Base-by-base conservation (phyloP, 768 basidiomycete genomes). In the Suillus americanus region DNA sequence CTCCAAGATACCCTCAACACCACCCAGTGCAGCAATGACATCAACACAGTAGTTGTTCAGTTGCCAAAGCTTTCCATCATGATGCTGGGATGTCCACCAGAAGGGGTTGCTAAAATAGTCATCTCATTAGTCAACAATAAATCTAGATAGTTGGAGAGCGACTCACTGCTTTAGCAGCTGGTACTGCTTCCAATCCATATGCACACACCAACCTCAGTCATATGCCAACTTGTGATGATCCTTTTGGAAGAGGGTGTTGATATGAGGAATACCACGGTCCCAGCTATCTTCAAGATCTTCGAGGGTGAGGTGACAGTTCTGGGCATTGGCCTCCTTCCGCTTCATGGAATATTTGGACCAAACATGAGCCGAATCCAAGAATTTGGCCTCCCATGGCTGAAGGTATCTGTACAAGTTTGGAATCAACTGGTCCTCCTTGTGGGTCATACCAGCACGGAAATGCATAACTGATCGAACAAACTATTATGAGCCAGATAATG, bases 281-380 rank as follows among this genome's bases (percentile, higher is more conserved):
- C 97, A 99, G 71, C 91, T 94, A 73, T 99, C 96, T 75, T 99
- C 97, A 33, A 99, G 84, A 82, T 99, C 97, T 75, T 99, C 97
- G 23, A 99, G 82, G 2, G 97, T 99, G 62, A 99, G 83, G 18
- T 97, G 90, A 63, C 97, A 90, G 79, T 99, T 98, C 75, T 97
- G 95, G 1, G 97, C 97, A 68, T 95, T 97, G n/a, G 97, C 97
- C 74, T 99, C 97, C 77, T 99, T 99, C 70, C 97, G 83, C 83
- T 99, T 99, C 95, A 98, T 93, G 0, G 97, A 96, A 76, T 99
- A 99, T 77, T 99, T 97, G 0, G 91, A 94, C 97, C 97, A 99
- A 46, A 99, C 97, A 70, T 97, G 94, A 46, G 96, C 96, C 2
- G 96, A 98, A 73, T 99, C 97, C 65, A 97, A 76, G 82, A 99